Percentiles rank a stretch among this genome's conserved stretches.
phyloP scores from a whole-genome alignment of 140 eudicot species.

The Oenanthe javanica region DNA sequence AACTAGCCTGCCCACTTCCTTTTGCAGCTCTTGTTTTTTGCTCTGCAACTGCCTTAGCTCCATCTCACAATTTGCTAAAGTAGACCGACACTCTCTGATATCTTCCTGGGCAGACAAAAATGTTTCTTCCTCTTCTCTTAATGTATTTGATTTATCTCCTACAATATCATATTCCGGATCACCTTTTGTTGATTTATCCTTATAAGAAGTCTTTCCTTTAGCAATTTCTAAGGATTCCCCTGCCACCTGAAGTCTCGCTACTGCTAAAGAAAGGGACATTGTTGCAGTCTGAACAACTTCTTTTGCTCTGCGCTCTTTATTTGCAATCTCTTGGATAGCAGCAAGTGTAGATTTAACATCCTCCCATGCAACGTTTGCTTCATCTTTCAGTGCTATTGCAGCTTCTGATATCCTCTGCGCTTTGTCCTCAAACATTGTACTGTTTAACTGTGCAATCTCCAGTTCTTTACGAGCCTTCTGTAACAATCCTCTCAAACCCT shows the following conservation, averaged over 20 bases:
- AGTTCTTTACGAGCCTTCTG: conserved; percentile 11
- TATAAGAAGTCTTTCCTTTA: conserved; percentile 30
- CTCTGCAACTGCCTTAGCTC: conserved; percentile 59
- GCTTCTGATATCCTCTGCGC: conserved; percentile 84
- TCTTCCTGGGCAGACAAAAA: conserved; percentile 68
- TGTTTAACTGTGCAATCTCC: conserved; percentile 37
- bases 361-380: conserved; percentile 64
- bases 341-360: conserved; percentile 45
- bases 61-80: conserved; percentile 55
- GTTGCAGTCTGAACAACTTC: conserved; percentile 77
- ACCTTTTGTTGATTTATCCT: conserved; percentile 20
- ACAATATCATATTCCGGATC: conserved; percentile 31
- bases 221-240: conserved; percentile 47
- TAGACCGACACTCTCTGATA: conserved; percentile 46
- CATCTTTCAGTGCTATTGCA: conserved; percentile 82
- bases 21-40: conserved; percentile 79
- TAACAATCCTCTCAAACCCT: not conserved
- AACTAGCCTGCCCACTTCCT: conserved; percentile 59
- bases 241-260: conserved; percentile 72
- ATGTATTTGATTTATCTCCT: conserved; percentile 29
- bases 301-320: conserved; percentile 62
- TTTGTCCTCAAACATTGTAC: conserved; percentile 82
- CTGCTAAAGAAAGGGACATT: conserved; percentile 87
- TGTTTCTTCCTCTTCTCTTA: conserved; percentile 46
- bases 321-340: conserved; percentile 53